A percentile compares a stretch with the other conserved stretches of the same genome.
Conservation (phyloP, 2,329 filamentous ascomycete species). For the Daldinia eschscholtzii region DNA sequence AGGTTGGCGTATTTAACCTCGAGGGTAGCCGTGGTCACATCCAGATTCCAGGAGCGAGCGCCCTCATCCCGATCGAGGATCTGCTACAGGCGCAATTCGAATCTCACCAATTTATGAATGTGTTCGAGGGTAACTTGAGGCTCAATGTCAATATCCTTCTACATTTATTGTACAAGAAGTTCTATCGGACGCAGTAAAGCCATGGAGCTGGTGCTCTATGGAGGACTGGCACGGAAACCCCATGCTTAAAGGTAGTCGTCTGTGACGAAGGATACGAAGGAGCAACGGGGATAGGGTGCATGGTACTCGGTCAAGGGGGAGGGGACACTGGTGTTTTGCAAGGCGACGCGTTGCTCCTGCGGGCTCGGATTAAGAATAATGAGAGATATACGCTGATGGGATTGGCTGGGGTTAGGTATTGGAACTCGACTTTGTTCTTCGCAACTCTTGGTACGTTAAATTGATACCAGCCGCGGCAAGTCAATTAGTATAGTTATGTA, state of each 20-base stretch:
- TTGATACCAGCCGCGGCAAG: conserved; percentile 36
- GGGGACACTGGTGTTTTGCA: conserved; percentile 42
- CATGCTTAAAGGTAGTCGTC: conserved; percentile 16
- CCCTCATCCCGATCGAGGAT: conserved; percentile 90
- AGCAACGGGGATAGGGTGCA: conserved; percentile 35
- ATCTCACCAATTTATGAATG: conserved; percentile 93
- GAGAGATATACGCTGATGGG: conserved; percentile 27
- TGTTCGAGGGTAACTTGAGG: conserved; percentile 87
- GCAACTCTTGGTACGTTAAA: conserved; percentile 19
- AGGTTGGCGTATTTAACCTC: conserved; percentile 92
- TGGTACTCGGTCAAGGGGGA: conserved; percentile 38
- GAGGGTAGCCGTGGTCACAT: conserved; percentile 93
- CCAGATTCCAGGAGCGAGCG: conserved; percentile 94
- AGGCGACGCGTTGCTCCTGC: conserved; percentile 28
- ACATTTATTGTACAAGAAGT: conserved; percentile 99
- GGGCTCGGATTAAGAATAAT: conserved; percentile 20
- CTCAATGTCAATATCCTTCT: conserved; percentile 97
- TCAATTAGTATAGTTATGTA: conserved; percentile 42
- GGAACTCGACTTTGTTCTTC: conserved; percentile 28
- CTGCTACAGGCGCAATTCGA: conserved; percentile 97
- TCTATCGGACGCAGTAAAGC: conserved; percentile 79
- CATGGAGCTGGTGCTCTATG: conserved; percentile 20
- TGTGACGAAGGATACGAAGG: conserved; percentile 23
- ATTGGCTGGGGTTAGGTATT: conserved; percentile 25
- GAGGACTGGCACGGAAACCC: background rate